These are phyloP conservation scores for Mycoemilia scoparia DNA, from an alignment of 192 early-diverging fungal species.

Conservation along the genomic window DNA sequence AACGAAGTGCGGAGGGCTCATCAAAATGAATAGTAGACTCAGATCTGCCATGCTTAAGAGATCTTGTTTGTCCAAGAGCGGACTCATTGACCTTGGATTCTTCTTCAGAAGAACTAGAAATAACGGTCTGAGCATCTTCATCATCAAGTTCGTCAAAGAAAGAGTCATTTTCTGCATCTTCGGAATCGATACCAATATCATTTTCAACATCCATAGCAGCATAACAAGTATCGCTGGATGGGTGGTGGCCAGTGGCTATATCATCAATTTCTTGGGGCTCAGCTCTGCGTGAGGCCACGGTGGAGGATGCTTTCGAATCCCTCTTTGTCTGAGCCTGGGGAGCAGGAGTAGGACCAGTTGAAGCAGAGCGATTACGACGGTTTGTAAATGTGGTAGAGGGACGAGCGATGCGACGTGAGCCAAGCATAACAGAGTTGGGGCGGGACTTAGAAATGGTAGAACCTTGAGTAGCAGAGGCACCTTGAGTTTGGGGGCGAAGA, in stretches of 20 bases:
- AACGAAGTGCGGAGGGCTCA: background rate
- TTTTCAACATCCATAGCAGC: background rate
- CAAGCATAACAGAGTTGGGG: background rate
- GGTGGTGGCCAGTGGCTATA: too few relatives aligned
- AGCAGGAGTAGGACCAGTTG: background rate
- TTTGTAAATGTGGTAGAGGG: conserved; percentile 7
- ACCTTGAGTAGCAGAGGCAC: background rate
- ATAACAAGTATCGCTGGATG: background rate
- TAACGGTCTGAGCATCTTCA: background rate
- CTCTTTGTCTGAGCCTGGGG: background rate
- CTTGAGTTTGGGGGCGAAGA: conserved; percentile 2
- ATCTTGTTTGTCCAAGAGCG: background rate
- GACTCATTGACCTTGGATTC: background rate
- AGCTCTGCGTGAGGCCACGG: too few relatives aligned
- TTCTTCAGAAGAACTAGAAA: too few relatives aligned
- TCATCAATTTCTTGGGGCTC: too few relatives aligned
- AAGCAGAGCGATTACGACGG: conserved; percentile 6
- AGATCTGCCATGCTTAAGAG: background rate
- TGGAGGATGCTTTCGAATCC: conserved; percentile 7
- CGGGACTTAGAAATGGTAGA: background rate
- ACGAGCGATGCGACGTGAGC: conserved; percentile 15
- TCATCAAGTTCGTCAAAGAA: background rate
- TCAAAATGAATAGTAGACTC: background rate
- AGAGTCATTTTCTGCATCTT: background rate
- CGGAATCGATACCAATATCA: background rate